Evolutionary conservation across 192 early-diverging fungal genomes (phyloP).

Genomic region (Chytriomyces confervae): DNA sequence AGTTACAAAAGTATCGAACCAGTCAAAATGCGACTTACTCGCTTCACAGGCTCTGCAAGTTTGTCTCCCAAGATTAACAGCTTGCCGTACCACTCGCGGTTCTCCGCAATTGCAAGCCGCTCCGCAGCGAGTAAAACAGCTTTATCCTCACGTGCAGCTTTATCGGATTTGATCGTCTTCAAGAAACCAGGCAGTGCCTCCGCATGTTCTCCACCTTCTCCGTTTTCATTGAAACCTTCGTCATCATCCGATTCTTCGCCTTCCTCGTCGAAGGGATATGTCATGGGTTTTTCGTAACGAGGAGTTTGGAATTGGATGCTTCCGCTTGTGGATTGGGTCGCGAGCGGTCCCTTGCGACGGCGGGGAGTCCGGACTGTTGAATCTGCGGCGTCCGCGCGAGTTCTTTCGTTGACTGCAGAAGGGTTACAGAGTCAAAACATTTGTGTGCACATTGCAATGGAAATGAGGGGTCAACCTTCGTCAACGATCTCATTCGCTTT

Average conservation of each 20-base stretch:
- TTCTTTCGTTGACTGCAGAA: background rate
- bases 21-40: constrained; percentile 13
- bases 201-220: background rate
- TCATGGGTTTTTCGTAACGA: no score
- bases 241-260: constrained; percentile 7
- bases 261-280: no score
- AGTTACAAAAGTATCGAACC: background rate
- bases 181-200: constrained; percentile 14
- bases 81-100: constrained; percentile 20
- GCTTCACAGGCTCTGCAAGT: constrained; percentile 23
- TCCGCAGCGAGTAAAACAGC: constrained; percentile 23
- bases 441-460: background rate
- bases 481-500: constrained; percentile 37
- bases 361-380: background rate
- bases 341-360: background rate
- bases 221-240: background rate
- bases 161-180: constrained; percentile 4
- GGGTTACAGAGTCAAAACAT: no score
- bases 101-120: constrained; percentile 7
- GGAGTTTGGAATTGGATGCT: no score
- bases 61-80: constrained; percentile 5
- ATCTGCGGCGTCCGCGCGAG: background rate
- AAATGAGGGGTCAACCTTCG: constrained; percentile 24
- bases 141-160: background rate
- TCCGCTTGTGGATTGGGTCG: no score